phyloP scores from a whole-genome alignment of 1,139 yeast genomes.

The Saccharomyces hybrid region DNA sequence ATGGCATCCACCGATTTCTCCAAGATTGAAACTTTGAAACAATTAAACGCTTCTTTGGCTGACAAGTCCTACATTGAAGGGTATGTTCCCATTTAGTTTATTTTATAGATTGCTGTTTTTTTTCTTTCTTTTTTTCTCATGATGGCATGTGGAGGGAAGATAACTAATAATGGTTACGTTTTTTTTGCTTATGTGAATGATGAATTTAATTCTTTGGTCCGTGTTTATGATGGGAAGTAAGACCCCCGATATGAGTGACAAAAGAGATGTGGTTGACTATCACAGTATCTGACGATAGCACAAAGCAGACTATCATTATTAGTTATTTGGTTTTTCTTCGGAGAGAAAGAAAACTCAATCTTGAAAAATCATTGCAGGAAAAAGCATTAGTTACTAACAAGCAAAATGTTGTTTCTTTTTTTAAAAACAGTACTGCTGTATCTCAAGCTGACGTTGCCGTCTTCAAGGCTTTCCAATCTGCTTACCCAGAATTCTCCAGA shows the following conservation, averaged over 20 bases:
- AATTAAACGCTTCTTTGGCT: slow-evolving; percentile 81
- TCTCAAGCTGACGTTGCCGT: slow-evolving; percentile 94
- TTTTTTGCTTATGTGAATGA: slow-evolving; percentile 37
- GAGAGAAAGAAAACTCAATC: not conserved
- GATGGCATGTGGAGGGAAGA: not conserved
- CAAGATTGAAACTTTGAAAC: slow-evolving; percentile 70
- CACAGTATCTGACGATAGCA: slow-evolving; percentile 14
- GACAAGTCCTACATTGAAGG: slow-evolving; percentile 92
- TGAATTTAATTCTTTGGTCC: slow-evolving; percentile 75
- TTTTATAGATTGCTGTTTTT: slow-evolving; percentile 1
- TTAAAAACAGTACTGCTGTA: slow-evolving; percentile 56
- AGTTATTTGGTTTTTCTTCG: not conserved
- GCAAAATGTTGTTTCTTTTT: slow-evolving; percentile 5
- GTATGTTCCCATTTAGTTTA: slow-evolving; percentile 43
- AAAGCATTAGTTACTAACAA: not conserved
- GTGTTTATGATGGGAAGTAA: slow-evolving; percentile 92
- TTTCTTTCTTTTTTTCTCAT: slow-evolving; percentile 1
- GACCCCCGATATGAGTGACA: slow-evolving; percentile 85
- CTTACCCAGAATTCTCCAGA: slow-evolving; percentile 93
- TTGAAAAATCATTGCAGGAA: not conserved
- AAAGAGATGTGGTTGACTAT: slow-evolving; percentile 18
- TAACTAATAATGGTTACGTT: not conserved
- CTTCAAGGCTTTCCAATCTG: slow-evolving; percentile 89
- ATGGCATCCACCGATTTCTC: slow-evolving; percentile 80
- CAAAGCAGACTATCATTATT: not conserved